A percentile compares a stretch with the other conserved stretches of the same genome.
Conservation (phyloP, 345 rosid species). For the Acer negundo region DNA sequence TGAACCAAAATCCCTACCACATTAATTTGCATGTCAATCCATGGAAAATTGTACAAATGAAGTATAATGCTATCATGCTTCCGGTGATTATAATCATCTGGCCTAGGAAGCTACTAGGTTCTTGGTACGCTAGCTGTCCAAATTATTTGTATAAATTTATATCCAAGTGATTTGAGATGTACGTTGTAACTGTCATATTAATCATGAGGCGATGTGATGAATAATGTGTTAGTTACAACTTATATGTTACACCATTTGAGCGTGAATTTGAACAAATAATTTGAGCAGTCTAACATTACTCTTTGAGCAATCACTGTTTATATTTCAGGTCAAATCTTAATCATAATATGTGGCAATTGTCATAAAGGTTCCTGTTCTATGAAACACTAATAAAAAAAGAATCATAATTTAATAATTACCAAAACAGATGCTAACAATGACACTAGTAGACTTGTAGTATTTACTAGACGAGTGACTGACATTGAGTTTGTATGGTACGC, state of each 20-base stretch:
- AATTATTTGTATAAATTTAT: too few species aligned
- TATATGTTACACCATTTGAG: too few species aligned
- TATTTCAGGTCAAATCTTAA: too few species aligned
- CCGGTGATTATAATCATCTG: neutral
- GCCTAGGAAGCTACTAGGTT: neutral
- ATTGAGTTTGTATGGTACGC: neutral
- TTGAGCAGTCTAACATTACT: too few species aligned
- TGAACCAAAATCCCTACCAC: neutral
- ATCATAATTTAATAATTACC: neutral
- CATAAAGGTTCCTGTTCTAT: neutral
- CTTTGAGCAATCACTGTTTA: too few species aligned
- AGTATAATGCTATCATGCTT: neutral
- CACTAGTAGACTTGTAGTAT: neutral
- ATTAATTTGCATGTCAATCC: neutral
- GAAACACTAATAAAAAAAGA: neutral
- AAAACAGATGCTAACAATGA: neutral
- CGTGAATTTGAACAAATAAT: too few species aligned
- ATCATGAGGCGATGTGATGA: too few species aligned
- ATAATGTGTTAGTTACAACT: too few species aligned
- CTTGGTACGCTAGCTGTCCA: too few species aligned
- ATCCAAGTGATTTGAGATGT: too few species aligned
- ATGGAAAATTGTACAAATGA: neutral
- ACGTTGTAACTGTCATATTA: too few species aligned
- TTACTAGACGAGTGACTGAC: neutral
- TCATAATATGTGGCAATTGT: too few species aligned